phyloP scores from a whole-genome alignment of 2,329 filamentous ascomycete genomes.

The Samsoniella hepiali region DNA sequence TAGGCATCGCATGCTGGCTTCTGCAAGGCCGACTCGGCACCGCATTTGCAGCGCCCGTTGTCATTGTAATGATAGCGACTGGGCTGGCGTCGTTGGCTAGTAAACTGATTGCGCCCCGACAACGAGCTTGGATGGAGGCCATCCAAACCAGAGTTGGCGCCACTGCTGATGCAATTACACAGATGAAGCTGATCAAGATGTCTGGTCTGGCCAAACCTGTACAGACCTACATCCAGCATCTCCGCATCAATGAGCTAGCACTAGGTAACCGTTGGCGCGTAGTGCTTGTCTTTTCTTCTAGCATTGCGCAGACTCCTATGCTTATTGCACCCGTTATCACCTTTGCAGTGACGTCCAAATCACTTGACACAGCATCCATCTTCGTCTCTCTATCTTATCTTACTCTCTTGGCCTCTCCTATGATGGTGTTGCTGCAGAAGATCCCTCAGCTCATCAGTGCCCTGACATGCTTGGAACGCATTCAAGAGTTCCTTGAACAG shows the following conservation, averaged over 20 bases:
- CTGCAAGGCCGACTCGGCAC: not conserved
- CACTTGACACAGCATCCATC: conserved; percentile 21
- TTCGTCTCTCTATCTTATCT: conserved; percentile 29
- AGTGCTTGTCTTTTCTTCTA: conserved; percentile 9
- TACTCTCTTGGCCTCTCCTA: conserved; percentile 26
- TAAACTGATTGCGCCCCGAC: not conserved
- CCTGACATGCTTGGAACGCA: not conserved
- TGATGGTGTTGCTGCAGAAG: conserved; percentile 26
- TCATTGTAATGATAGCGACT: conserved; percentile 32
- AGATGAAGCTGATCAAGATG: conserved; percentile 17
- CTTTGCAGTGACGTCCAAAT: conserved; percentile 32
- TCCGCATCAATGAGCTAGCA: conserved; percentile 23
- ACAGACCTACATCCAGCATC: conserved; percentile 14
- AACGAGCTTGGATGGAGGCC: conserved; percentile 15
- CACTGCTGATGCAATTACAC: conserved; percentile 1
- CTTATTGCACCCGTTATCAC: conserved; percentile 35
- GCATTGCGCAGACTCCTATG: conserved; percentile 31
- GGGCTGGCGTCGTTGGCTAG: conserved; percentile 19
- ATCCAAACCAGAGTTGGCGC: conserved; percentile 13
- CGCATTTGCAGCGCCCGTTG: conserved; percentile 35
- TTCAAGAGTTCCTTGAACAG: not conserved
- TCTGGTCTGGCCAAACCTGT: conserved; percentile 19
- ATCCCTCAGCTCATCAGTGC: not conserved
- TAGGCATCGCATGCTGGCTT: not conserved
- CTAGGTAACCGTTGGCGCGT: conserved; percentile 20